Percentiles rank a stretch among this genome's conserved stretches.
phyloP scores from a whole-genome alignment of 2,329 filamentous ascomycete species.

The Chaetomium globosum region DNA sequence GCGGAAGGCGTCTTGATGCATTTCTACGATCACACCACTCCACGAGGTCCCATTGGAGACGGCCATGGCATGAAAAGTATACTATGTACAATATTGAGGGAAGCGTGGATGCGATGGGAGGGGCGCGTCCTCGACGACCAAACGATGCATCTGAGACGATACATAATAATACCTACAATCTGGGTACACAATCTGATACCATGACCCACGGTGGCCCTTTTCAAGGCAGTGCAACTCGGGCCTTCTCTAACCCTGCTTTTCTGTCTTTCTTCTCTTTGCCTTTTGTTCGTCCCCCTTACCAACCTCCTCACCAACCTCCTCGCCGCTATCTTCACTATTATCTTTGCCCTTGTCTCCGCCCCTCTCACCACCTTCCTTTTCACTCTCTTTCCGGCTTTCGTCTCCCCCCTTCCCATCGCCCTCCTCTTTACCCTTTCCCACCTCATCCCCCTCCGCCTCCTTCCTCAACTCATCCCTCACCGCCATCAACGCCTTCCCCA shows the following conservation, averaged over 20 bases:
- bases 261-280: neutral
- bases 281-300: no score
- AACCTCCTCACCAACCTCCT: neutral
- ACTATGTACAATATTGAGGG: conserved; percentile 21
- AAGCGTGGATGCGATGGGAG: neutral
- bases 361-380: neutral
- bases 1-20: conserved; percentile 35
- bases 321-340: conserved; percentile 38
- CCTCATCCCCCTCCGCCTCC: conserved; percentile 38
- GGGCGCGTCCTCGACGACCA: neutral
- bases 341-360: neutral
- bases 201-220: neutral
- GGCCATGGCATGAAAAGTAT: conserved; percentile 20
- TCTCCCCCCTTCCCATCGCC: neutral
- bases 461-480: conserved; percentile 56
- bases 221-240: neutral
- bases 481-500: conserved; percentile 63
- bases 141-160: neutral
- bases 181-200: conserved; percentile 7
- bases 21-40: conserved; percentile 34
- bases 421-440: neutral
- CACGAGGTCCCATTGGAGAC: conserved; percentile 16
- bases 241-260: conserved; percentile 1
- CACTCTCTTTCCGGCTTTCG: neutral
- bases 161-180: conserved; percentile 10